Evolutionary conservation across 192 early-diverging fungal genomes (phyloP), one percentile per base, ranked within the genome.

Genomic region (Mortierella hygrophila): DNA sequence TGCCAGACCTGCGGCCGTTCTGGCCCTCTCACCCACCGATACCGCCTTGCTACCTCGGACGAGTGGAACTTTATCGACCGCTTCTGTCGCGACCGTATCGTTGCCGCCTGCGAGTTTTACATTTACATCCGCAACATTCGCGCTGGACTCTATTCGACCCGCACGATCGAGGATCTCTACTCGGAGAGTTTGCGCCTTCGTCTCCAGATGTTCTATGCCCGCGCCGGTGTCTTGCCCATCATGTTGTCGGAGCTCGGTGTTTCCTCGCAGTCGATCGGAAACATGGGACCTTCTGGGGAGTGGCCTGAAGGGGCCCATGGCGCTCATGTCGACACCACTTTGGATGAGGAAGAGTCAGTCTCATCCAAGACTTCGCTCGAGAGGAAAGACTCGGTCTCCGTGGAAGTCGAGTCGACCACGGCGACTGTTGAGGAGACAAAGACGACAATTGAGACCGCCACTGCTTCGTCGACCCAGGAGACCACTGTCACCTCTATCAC

Each of bases 21-120:
- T 1, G 91, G 90, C 18, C 80, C 89, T 1, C 57, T 93, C 26
- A 88, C 93, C 4, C 95, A 93, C 75, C 92, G 93, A 60, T 96
- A 94, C 83, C 92, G 94, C 23, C 92, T 96, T 75, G 93, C 93
- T 1, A 89, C 90, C 63, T 91, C 90, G 73, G 93, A 93, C 57
- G 95, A 96, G 55, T 96, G 96, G 96, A 91, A 93, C 63, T 93
- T 93, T 57, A 92, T 96, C 55, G 96, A 96, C 82, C 92, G 92
- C 16, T 93, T 94, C 81, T 99, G 98, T 88, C 97, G 97, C 47
- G 98, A 99, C 90, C 90, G 98, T 23, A 82, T 99, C n/a, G 96
- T 98, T 20, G 95, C 97, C 16, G 97, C 96, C 15, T 95, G 96
- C 77, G 97, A 99, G 76, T 99, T 99, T 80, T 99, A 98, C 90